Base-by-base conservation (phyloP, 805 yeast species). In the Lachancea cidri region DNA sequence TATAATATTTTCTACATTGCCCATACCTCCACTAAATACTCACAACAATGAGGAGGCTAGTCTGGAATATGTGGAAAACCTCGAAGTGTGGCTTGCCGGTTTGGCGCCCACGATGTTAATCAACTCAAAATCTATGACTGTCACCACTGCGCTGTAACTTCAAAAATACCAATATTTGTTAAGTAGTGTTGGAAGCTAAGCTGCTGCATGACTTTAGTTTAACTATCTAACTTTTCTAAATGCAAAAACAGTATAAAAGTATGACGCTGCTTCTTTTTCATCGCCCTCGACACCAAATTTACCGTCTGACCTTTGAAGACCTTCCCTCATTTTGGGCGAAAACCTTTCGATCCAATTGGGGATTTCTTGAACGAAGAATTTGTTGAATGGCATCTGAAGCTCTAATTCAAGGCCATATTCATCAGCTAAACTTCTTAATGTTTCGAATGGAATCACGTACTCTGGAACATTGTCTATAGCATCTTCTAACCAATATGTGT, bases 391-490 rank as follows among this genome's bases (percentile, higher is more conserved):
- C 69, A 80, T 80, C 54, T 81, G 81, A 51, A 77, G 77, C 44
- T 81, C 74, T 44, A 93, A 65, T 42, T 79, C 82, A 47, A 91
- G 64, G 11, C 86, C 86, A 60, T 79, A 85, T 44, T 87, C 94
- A 56, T 82, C 86, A 33, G 96, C 94, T 41, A 91, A 65, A 42
- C 82, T 77, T 61, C 95, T 73, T 43, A 93, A 76, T 1, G 81
- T 76, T 55, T 91, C 97, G 63, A 93, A 88, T 1, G 97, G 98
- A 5, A 93, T 96, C 4, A 93, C 94, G 55, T 84, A 93, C 57
- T 93, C 99, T 0, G 98, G 98, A 17, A 93, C 96, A 54, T 93
- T 82, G 47, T 87, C 96, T 36, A 93, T 91, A 0, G 99, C 98
- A 66, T 93, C 98, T 49, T 80, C 80, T 44, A 93, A 67, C 65